Conservation (phyloP, 2,329 filamentous ascomycete species). For the Macrophomina phaseolina region DNA sequence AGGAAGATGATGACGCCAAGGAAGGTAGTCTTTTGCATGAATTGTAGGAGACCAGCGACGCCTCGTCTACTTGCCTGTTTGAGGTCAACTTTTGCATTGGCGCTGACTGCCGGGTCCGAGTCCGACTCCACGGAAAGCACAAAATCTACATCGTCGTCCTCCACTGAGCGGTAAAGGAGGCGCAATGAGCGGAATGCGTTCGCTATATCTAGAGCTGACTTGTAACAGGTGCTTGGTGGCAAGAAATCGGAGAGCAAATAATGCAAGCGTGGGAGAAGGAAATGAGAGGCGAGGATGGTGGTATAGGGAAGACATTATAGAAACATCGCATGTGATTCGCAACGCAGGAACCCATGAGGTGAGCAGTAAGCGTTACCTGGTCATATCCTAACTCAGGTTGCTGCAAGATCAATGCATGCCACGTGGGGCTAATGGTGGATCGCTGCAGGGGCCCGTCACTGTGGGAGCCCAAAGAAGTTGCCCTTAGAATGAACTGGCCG, state of each 20-base stretch:
- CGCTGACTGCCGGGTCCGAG: background rate
- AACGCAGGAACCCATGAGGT: background rate
- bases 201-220: background rate
- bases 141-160: constrained; percentile 7
- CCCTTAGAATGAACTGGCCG: no score
- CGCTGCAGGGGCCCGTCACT: background rate
- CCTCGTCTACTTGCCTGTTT: constrained; percentile 8
- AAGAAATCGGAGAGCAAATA: background rate
- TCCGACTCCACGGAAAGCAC: constrained; percentile 9
- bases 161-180: constrained; percentile 16
- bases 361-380: constrained; percentile 5
- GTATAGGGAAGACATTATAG: no score
- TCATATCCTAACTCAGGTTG: constrained; percentile 5
- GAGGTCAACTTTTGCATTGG: constrained; percentile 8
- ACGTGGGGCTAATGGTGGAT: background rate
- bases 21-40: background rate
- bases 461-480: no score
- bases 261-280: no score
- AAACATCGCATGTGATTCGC: constrained; percentile 1
- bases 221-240: no score
- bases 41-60: background rate
- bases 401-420: constrained; percentile 4
- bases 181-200: constrained; percentile 10
- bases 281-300: no score
- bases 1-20: constrained; percentile 22